phyloP scores from a whole-genome alignment of 2,329 filamentous ascomycete genomes.

The Fusarium sp. region DNA sequence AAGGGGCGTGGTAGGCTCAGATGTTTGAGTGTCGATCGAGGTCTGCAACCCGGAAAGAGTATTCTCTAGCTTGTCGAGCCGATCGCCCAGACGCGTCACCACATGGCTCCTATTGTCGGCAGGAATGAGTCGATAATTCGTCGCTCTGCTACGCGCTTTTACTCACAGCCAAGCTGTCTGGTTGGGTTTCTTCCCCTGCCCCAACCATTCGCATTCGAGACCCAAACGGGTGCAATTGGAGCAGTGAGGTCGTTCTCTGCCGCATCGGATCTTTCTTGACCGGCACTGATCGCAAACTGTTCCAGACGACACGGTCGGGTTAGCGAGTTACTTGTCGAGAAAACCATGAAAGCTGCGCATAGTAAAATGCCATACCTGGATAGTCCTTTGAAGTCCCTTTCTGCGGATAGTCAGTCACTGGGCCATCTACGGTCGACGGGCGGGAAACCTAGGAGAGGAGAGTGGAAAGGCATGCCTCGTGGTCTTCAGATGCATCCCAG shows the following conservation, averaged over 20 bases:
- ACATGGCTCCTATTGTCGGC: constrained; percentile 11
- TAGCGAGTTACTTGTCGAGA: background rate
- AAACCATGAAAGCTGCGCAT: no score
- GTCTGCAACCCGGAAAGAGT: constrained; percentile 13
- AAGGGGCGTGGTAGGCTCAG: background rate
- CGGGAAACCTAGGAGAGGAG: background rate
- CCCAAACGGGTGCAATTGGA: constrained; percentile 25
- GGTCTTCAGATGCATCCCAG: constrained; percentile 23
- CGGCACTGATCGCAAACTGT: constrained; percentile 25
- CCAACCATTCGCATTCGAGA: constrained; percentile 23
- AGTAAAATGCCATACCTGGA: constrained; percentile 1
- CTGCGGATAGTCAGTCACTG: constrained; percentile 6
- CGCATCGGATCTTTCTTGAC: constrained; percentile 24
- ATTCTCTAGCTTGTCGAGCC: constrained; percentile 20
- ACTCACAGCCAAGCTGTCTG: constrained; percentile 12
- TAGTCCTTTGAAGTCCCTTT: constrained; percentile 19
- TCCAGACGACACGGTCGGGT: background rate
- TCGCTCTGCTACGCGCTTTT: background rate
- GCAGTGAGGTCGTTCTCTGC: constrained; percentile 25
- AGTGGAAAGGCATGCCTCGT: constrained; percentile 7
- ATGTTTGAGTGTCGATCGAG: background rate
- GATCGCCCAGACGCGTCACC: constrained; percentile 18
- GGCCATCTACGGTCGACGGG: background rate
- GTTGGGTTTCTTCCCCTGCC: constrained; percentile 24
- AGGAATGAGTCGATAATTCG: background rate